phyloP scores from a whole-genome alignment of 257 asterid genomes.

The Ajuga chamaepitys region DNA sequence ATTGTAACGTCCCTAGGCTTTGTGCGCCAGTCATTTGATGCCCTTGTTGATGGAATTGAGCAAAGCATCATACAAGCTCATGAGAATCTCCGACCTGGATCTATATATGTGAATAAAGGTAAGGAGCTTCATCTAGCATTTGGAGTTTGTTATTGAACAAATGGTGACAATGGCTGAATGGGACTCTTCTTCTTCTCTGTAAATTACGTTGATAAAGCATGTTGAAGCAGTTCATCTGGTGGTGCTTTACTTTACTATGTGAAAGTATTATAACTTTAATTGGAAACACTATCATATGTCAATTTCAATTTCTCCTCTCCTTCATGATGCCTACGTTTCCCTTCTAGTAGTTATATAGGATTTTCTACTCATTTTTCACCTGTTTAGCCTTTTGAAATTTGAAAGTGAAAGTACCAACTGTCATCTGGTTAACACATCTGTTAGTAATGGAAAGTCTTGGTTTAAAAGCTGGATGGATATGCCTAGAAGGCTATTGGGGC shows the following conservation, averaged over 20 bases:
- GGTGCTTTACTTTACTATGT: neutral
- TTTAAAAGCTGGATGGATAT: too few species aligned
- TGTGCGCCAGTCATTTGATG: slow-evolving; percentile 95
- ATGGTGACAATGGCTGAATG: neutral
- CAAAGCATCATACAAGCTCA: slow-evolving; percentile 89
- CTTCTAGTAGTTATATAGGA: neutral
- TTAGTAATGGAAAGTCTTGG: neutral
- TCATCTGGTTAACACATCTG: too few species aligned
- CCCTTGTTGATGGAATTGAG: slow-evolving; percentile 93
- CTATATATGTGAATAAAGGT: slow-evolving; percentile 84
- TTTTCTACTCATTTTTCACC: neutral
- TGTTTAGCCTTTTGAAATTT: neutral
- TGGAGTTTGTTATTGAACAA: neutral
- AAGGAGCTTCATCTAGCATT: neutral
- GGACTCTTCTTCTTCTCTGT: neutral
- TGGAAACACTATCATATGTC: neutral
- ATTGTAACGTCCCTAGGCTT: slow-evolving; percentile 95
- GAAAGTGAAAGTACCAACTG: neutral
- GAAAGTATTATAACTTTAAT: neutral
- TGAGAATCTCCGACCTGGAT: slow-evolving; percentile 83
- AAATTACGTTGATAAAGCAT: neutral
- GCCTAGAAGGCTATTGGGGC: neutral
- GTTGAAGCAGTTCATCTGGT: slow-evolving; percentile 4
- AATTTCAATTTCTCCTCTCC: neutral
- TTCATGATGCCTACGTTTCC: neutral